Conservation (phyloP, 768 basidiomycete genomes). For the Sistotremastrum suecicum region DNA sequence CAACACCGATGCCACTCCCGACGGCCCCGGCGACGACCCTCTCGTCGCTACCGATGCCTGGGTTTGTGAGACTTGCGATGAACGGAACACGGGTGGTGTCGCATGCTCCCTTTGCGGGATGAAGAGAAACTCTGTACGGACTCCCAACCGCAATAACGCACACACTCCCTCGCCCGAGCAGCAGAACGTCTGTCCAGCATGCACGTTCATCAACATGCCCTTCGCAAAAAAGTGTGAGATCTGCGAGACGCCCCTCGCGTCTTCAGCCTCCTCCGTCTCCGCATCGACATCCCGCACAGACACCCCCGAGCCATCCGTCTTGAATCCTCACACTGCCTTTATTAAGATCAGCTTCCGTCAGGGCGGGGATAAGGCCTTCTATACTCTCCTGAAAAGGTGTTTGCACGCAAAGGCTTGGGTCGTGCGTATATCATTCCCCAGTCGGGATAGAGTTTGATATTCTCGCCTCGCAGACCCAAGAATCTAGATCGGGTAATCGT, state of each 20-base stretch:
- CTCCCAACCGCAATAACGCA: too few relatives aligned
- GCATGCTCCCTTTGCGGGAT: not conserved
- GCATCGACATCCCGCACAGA: constrained; percentile 9
- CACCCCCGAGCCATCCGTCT: constrained; percentile 18
- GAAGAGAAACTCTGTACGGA: too few relatives aligned
- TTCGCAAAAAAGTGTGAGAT: constrained; percentile 70
- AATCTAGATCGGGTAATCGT: too few relatives aligned
- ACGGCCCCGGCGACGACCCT: constrained; percentile 16
- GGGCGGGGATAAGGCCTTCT: constrained; percentile 78
- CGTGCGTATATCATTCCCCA: constrained; percentile 18
- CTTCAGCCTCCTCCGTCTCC: constrained; percentile 8
- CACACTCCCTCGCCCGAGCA: constrained; percentile 7
- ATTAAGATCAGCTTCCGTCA: constrained; percentile 84
- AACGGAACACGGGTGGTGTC: constrained; percentile 58
- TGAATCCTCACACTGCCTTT: constrained; percentile 25
- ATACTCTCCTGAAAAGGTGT: constrained; percentile 57
- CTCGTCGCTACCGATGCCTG: constrained; percentile 38
- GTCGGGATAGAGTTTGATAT: not conserved
- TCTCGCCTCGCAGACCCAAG: too few relatives aligned
- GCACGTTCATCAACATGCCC: constrained; percentile 86
- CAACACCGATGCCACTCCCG: constrained; percentile 11
- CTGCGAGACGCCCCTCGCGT: constrained; percentile 57
- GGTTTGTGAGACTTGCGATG: constrained; percentile 84
- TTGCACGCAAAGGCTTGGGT: constrained; percentile 69
- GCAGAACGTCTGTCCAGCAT: constrained; percentile 60